A percentile compares a stretch with the other conserved stretches of the same genome.
phyloP scores from a whole-genome alignment of 1,284 basidiomycete genomes.

The Heterobasidion annosum region DNA sequence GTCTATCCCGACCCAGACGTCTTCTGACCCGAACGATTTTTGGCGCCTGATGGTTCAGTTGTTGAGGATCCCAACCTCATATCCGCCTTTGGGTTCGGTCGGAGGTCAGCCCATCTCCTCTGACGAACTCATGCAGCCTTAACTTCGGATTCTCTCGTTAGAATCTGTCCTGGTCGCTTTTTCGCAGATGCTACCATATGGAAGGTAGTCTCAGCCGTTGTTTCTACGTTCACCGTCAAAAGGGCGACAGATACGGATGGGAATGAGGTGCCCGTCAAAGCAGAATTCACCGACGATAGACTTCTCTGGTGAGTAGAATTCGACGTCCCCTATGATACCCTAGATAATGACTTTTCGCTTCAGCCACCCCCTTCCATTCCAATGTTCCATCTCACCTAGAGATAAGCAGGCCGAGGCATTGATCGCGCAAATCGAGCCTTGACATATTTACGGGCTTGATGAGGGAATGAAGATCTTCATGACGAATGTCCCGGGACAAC shows the following conservation, averaged over 20 bases:
- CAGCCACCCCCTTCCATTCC: neutral
- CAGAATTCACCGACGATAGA: neutral
- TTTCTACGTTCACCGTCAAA: neutral
- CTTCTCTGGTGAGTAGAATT: neutral
- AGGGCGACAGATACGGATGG: neutral
- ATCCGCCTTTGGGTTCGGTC: neutral
- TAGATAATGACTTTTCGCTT: neutral
- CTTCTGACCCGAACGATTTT: neutral
- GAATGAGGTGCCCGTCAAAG: neutral
- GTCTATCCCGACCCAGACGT: neutral
- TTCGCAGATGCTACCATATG: neutral
- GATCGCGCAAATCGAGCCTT: neutral
- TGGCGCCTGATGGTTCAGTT: neutral
- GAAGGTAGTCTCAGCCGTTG: neutral
- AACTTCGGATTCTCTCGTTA: neutral
- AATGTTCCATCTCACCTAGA: neutral
- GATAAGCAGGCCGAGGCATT: neutral
- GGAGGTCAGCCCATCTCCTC: neutral
- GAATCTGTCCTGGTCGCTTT: neutral
- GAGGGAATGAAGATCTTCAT: neutral
- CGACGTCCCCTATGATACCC: neutral
- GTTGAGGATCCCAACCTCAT: neutral
- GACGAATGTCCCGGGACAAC: neutral
- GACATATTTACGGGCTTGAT: neutral
- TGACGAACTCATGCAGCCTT: neutral